phyloP scores from a whole-genome alignment of 2,329 filamentous ascomycete genomes.

The Fusarium sp. region DNA sequence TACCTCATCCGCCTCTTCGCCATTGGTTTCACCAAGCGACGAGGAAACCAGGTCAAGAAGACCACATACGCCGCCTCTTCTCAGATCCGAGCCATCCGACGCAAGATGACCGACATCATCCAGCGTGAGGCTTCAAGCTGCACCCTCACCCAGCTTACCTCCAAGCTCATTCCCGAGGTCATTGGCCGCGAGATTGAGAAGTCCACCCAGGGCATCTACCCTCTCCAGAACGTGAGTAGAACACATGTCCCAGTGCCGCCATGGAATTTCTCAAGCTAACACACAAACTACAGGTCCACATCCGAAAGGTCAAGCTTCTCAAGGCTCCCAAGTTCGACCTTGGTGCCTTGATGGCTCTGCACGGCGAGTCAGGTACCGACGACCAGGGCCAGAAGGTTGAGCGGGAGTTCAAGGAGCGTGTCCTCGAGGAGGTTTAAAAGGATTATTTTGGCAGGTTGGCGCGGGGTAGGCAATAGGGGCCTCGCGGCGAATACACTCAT shows the following conservation, averaged over 20 bases:
- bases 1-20: constrained; percentile 99
- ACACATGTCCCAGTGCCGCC: background rate
- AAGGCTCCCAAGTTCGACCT: constrained; percentile 99
- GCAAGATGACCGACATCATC: constrained; percentile 99
- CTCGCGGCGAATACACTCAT: constrained; percentile 52
- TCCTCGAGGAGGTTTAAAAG: constrained; percentile 91
- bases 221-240: constrained; percentile 91
- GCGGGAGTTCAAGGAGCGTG: constrained; percentile 98
- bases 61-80: constrained; percentile 98
- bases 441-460: constrained; percentile 49
- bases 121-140: constrained; percentile 93
- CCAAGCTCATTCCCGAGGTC: constrained; percentile 99
- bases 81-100: constrained; percentile 97
- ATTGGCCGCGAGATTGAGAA: constrained; percentile 99
- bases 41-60: constrained; percentile 99
- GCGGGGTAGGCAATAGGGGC: constrained; percentile 51
- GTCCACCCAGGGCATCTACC: constrained; percentile 99
- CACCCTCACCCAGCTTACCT: constrained; percentile 95
- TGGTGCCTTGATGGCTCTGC: constrained; percentile 92
- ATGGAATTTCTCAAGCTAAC: constrained; percentile 6
- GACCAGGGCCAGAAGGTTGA: constrained; percentile 99
- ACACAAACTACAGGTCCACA: constrained; percentile 81
- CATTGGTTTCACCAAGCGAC: constrained; percentile 99
- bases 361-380: constrained; percentile 96
- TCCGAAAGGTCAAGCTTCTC: constrained; percentile 99